Percentiles rank a stretch among this genome's conserved stretches.
Evolutionary conservation across 192 early-diverging fungal genomes (phyloP).

Genomic region (Entomortierella beljakovae): DNA sequence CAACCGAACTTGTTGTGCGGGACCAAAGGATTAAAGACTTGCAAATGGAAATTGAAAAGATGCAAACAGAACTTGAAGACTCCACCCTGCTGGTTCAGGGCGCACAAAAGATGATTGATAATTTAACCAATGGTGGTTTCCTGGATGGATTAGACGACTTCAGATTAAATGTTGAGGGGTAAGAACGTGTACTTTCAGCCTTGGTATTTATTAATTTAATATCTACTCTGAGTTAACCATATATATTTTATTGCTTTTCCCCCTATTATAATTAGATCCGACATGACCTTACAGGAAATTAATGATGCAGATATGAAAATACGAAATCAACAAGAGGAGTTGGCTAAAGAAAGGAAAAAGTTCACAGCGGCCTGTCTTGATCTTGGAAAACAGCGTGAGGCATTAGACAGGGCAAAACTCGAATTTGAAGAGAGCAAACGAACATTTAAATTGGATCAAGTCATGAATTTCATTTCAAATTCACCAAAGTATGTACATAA

Average conservation of each 20-base stretch:
- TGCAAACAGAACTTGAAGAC: slow-evolving; percentile 48
- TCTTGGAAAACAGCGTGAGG: slow-evolving; percentile 41
- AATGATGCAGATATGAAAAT: slow-evolving; percentile 42
- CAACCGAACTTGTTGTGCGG: slow-evolving; percentile 31
- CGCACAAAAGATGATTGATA: slow-evolving; percentile 53
- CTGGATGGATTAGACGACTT: slow-evolving; percentile 33
- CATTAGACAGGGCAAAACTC: slow-evolving; percentile 11
- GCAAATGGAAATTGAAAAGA: slow-evolving; percentile 38
- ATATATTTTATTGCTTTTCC: neutral
- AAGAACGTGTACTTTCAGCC: no score
- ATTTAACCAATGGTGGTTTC: slow-evolving; percentile 36
- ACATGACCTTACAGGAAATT: slow-evolving; percentile 47
- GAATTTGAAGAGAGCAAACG: slow-evolving; percentile 48
- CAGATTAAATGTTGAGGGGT: slow-evolving; percentile 43
- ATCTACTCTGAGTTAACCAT: no score
- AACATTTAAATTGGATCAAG: slow-evolving; percentile 33
- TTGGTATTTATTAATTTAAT: no score
- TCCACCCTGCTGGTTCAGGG: slow-evolving; percentile 54
- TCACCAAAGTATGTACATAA: slow-evolving; percentile 20
- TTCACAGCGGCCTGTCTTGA: slow-evolving; percentile 40
- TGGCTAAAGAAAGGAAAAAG: slow-evolving; percentile 39
- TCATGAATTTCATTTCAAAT: slow-evolving; percentile 28
- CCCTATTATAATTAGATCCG: slow-evolving; percentile 19
- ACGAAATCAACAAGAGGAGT: slow-evolving; percentile 25
- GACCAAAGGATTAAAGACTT: slow-evolving; percentile 43